Conservation (phyloP, 1,284 basidiomycete genomes). For the Sanghuangporus sanghuang region DNA sequence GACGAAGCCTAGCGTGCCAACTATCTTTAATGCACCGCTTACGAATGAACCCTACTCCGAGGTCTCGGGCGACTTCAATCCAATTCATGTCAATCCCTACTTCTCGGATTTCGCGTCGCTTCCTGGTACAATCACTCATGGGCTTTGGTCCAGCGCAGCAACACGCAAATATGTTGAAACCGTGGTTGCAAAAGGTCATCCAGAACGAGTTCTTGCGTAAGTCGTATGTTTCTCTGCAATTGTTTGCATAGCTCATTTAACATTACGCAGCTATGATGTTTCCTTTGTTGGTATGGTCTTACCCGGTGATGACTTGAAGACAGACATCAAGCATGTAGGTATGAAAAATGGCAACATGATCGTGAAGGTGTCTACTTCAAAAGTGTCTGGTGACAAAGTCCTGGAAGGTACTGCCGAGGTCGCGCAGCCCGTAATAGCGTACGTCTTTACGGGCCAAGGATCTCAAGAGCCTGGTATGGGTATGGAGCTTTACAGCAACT, state of each 20-base stretch:
- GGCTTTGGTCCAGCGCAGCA: conserved; percentile 95
- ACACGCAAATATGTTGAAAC: conserved; percentile 92
- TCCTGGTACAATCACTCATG: conserved; percentile 96
- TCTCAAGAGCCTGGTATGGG: conserved; percentile 99
- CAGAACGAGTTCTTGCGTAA: conserved; percentile 83
- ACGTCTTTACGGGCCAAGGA: conserved; percentile 98
- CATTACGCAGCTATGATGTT: conserved; percentile 69
- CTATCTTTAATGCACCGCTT: conserved; percentile 71
- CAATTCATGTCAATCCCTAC: conserved; percentile 99
- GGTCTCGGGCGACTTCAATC: conserved; percentile 95
- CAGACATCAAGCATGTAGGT: conserved; percentile 85
- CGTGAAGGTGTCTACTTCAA: conserved; percentile 86
- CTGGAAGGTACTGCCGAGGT: conserved; percentile 91
- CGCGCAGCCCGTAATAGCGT: conserved; percentile 87
- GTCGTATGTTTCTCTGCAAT: conserved; percentile 27
- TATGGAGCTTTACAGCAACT: conserved; percentile 95
- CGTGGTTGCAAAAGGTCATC: conserved; percentile 89
- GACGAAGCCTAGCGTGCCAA: conserved; percentile 49
- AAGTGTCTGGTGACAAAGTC: conserved; percentile 85
- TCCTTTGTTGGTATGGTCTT: conserved; percentile 96
- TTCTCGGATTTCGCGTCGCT: conserved; percentile 93
- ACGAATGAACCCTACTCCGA: conserved; percentile 95
- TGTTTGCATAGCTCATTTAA: not conserved
- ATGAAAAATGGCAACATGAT: conserved; percentile 94
- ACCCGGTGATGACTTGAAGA: conserved; percentile 86